Evolutionary conservation across 1,284 basidiomycete genomes (phyloP).

Genomic region (Cryptococcus neoformans): DNA sequence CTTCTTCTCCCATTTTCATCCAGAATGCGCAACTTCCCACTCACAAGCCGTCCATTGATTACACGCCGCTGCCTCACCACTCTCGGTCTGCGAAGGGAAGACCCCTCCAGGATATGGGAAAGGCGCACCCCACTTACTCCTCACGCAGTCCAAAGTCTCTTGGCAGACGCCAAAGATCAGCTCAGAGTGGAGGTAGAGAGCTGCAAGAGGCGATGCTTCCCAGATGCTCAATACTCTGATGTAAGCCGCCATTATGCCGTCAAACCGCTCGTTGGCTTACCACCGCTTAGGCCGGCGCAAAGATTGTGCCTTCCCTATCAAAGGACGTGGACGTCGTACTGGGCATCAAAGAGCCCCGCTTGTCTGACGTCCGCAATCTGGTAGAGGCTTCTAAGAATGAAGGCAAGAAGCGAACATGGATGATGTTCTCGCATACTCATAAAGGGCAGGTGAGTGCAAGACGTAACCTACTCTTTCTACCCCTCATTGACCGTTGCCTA

Average conservation of each 20-base stretch:
- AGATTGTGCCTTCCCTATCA: conserved; percentile 57
- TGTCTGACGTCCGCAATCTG: conserved; percentile 56
- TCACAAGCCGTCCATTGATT: not conserved
- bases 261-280: not conserved
- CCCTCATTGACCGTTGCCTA: conserved; percentile 1
- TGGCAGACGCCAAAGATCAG: conserved; percentile 43
- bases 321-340: conserved; percentile 67
- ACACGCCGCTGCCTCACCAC: conserved; percentile 34
- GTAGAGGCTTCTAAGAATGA: conserved; percentile 7
- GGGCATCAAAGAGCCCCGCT: conserved; percentile 83
- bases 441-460: conserved; percentile 55
- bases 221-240: conserved; percentile 61
- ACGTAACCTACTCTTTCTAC: not conserved
- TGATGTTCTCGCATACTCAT: conserved; percentile 88
- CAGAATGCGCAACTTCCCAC: not conserved
- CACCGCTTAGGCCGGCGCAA: conserved; percentile 66
- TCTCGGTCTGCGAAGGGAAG: conserved; percentile 71
- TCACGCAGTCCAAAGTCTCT: conserved; percentile 61
- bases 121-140: conserved; percentile 79
- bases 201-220: conserved; percentile 71
- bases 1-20: not conserved
- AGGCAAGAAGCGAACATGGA: conserved; percentile 38
- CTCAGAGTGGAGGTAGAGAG: conserved; percentile 70
- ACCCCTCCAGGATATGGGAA: conserved; percentile 78
- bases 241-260: conserved; percentile 50